Evolutionary conservation across 2,329 filamentous ascomycete genomes (phyloP).

Genomic region (Monosporascus sp.): DNA sequence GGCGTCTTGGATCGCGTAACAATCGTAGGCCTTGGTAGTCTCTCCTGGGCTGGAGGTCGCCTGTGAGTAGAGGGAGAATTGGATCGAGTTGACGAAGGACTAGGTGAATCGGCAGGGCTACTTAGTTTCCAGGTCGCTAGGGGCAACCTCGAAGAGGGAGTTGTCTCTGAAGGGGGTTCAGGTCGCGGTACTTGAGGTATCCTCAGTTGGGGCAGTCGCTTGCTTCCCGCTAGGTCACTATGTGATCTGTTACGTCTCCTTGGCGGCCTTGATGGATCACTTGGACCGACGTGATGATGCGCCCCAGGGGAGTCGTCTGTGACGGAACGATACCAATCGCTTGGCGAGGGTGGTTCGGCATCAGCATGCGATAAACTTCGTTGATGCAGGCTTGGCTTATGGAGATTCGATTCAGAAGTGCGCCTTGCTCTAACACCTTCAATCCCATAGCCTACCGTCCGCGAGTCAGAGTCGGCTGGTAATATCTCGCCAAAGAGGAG

Average conservation of each 20-base stretch:
- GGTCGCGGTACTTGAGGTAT: constrained; percentile 26
- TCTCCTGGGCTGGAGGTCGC: constrained; percentile 36
- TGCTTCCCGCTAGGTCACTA: constrained; percentile 52
- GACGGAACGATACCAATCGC: constrained; percentile 36
- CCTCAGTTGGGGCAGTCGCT: constrained; percentile 25
- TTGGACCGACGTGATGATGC: constrained; percentile 11
- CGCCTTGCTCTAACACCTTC: constrained; percentile 48
- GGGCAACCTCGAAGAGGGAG: constrained; percentile 37
- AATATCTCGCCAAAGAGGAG: constrained; percentile 73
- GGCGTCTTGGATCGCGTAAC: constrained; percentile 37
- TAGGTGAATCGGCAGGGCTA: constrained; percentile 40
- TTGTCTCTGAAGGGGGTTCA: constrained; percentile 26
- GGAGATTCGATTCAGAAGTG: constrained; percentile 67
- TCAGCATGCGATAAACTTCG: constrained; percentile 52
- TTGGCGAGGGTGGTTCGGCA: constrained; percentile 57
- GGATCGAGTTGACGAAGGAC: constrained; percentile 47
- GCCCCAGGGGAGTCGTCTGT: constrained; percentile 12
- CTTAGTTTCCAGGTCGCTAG: constrained; percentile 40
- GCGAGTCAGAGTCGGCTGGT: constrained; percentile 48
- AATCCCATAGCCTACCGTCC: constrained; percentile 57
- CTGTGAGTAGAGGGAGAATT: constrained; percentile 48
- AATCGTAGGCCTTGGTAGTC: constrained; percentile 28
- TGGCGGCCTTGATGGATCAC: constrained; percentile 26
- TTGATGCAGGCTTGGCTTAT: constrained; percentile 43
- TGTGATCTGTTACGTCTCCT: constrained; percentile 45